Evolutionary conservation across 2,329 filamentous ascomycete genomes (phyloP), one percentile per base, ranked within the genome.

Genomic region (Colletotrichum lindemuthianum): DNA sequence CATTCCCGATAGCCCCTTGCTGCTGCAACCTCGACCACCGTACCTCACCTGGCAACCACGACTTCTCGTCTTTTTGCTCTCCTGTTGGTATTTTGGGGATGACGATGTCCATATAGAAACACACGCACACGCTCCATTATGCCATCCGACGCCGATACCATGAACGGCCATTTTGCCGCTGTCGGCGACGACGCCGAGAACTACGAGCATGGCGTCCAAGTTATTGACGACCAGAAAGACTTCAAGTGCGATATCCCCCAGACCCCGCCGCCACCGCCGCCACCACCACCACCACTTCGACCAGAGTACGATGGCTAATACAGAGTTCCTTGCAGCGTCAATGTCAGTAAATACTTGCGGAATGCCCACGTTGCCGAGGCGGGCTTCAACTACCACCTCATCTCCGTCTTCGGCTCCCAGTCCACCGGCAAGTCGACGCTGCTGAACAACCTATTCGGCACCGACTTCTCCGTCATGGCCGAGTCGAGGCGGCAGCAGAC

Each of bases 301-400:
- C 41, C 65, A 45, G 40, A n/a, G 13, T 10, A 12, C 13, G 13
- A 10, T 33, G 45, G 40, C 64, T 55, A 48, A 68, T 11, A 6
- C 8, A 13, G n/a, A 16, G 6, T 24, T 24, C 16, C 32, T 50
- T 67, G 50, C 73, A 97, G 93, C 79, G 79, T 87, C 63, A 88
- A 92, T 73, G 82, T 99, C 72, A 90, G 89, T 73, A 87, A 89
- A 64, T 99, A 99, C 78, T 88, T 99, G 70, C 86, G 87, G 70
- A 82, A 89, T 69, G 92, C 93, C 76, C 85, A 91, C 73, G 89
- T 97, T 71, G 91, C 93, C 70, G 89, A 92, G 66, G 89, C 94
- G 68, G 96, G 96, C 74, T 99, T 99, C 87, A 97, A 98, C 82
- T 99, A 99, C 81, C 96, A 99, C 79, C 88, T 99, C 75, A 97